Evolutionary conservation across 1,139 yeast species (phyloP).

Genomic region (Debaryomyces sp.): DNA sequence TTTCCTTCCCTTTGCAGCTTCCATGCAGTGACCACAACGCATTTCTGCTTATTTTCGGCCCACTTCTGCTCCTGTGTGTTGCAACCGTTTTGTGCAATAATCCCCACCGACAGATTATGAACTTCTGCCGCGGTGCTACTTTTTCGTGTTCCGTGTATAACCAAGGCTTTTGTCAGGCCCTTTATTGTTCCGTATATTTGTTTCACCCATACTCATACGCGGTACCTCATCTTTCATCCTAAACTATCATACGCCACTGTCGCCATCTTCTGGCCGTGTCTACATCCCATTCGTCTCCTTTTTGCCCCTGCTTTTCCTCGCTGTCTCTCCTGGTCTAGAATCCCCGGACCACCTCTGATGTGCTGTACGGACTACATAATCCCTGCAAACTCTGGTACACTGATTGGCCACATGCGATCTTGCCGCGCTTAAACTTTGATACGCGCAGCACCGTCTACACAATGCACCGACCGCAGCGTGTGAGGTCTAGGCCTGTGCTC

Average conservation of each 20-base stretch:
- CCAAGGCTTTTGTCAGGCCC: not conserved
- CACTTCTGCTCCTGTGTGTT: not conserved
- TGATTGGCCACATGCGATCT: not conserved
- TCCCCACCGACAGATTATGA: not conserved
- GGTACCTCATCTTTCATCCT: not conserved
- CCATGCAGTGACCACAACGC: not conserved
- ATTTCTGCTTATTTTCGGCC: not conserved
- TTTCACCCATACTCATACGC: not conserved
- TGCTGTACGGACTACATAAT: not conserved
- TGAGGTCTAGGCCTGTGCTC: constrained; percentile 4
- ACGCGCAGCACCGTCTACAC: not conserved
- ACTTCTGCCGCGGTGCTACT: not conserved
- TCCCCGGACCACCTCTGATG: not conserved
- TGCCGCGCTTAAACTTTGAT: not conserved
- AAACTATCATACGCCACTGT: not conserved
- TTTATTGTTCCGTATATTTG: not conserved
- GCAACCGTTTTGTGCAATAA: not conserved
- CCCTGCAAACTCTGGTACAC: not conserved
- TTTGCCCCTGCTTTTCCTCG: not conserved
- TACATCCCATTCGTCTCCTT: not conserved
- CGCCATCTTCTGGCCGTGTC: not conserved
- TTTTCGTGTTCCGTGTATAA: not conserved
- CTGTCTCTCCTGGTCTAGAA: not conserved
- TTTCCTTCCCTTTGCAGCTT: not conserved
- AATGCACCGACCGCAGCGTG: not conserved